Conservation (phyloP, 2,329 filamentous ascomycete species). For the Coniochaeta sp. region DNA sequence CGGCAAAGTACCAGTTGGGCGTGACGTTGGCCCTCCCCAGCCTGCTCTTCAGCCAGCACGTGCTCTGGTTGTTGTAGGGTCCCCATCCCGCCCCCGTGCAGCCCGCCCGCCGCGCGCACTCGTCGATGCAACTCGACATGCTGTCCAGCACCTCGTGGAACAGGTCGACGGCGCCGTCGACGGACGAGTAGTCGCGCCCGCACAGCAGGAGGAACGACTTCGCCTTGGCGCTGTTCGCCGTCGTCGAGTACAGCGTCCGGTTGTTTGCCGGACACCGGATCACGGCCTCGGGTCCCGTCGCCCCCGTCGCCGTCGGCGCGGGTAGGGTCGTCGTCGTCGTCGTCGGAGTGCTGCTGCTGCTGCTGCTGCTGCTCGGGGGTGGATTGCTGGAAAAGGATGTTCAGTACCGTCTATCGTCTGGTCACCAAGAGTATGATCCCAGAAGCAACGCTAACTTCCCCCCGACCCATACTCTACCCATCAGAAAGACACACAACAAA, state of each 20-base stretch:
- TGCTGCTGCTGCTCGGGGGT: background rate
- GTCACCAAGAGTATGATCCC: background rate
- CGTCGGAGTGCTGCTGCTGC: constrained; percentile 6
- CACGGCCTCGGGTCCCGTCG: background rate
- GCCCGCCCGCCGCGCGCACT: constrained; percentile 17
- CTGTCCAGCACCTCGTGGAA: constrained; percentile 13
- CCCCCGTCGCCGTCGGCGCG: constrained; percentile 7
- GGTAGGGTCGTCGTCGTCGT: constrained; percentile 5
- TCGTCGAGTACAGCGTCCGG: constrained; percentile 21
- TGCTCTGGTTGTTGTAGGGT: constrained; percentile 13
- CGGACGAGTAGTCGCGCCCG: constrained; percentile 25
- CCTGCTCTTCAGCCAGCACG: constrained; percentile 27
- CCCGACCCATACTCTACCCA: no score
- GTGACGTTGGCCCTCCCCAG: constrained; percentile 19
- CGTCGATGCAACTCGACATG: constrained; percentile 23
- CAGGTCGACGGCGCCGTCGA: constrained; percentile 21
- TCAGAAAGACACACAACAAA: no score
- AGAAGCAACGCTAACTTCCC: background rate
- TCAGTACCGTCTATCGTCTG: background rate
- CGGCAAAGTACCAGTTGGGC: constrained; percentile 21
- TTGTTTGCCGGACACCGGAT: constrained; percentile 25
- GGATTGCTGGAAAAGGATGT: background rate
- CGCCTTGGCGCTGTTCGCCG: no score
- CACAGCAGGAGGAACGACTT: constrained; percentile 23
- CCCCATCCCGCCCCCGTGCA: constrained; percentile 30